A percentile compares a stretch with the other conserved stretches of the same genome.
phyloP scores from a whole-genome alignment of 345 rosid genomes.

The Raphanus sativus region DNA sequence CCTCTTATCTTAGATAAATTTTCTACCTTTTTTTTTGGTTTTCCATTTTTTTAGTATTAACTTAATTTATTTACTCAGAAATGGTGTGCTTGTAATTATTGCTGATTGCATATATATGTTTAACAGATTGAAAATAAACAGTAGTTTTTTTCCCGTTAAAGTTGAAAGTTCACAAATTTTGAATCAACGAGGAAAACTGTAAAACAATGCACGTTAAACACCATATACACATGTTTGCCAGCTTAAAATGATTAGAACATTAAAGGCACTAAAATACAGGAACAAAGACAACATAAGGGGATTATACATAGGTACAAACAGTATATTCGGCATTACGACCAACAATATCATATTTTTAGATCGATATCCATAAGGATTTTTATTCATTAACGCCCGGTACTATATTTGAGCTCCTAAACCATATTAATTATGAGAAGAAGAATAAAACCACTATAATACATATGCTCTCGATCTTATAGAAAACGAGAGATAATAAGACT shows the following conservation, averaged over 20 bases:
- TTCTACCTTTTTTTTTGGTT: background rate
- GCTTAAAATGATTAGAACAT: constrained; percentile 16
- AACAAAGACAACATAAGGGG: constrained; percentile 4
- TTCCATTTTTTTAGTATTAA: background rate
- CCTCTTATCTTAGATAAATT: background rate
- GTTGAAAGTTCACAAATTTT: background rate
- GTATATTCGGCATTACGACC: constrained; percentile 4
- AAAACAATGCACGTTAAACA: background rate
- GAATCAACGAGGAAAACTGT: constrained; percentile 11
- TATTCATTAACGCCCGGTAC: background rate
- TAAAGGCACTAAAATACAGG: background rate
- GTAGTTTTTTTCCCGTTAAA: background rate
- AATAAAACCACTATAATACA: background rate
- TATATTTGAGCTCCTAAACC: background rate
- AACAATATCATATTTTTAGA: background rate
- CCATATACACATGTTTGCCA: constrained; percentile 11
- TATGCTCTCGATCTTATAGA: background rate
- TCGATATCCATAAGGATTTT: background rate
- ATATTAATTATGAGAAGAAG: background rate
- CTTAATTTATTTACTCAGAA: background rate
- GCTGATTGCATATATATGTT: background rate
- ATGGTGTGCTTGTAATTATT: background rate
- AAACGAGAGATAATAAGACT: background rate
- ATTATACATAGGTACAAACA: background rate
- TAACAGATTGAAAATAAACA: background rate